Percentiles rank a stretch among this genome's conserved stretches.
These are phyloP conservation scores for Penicillium glabrum DNA, from an alignment of 2,329 filamentous ascomycete species.

Conservation along the genomic window DNA sequence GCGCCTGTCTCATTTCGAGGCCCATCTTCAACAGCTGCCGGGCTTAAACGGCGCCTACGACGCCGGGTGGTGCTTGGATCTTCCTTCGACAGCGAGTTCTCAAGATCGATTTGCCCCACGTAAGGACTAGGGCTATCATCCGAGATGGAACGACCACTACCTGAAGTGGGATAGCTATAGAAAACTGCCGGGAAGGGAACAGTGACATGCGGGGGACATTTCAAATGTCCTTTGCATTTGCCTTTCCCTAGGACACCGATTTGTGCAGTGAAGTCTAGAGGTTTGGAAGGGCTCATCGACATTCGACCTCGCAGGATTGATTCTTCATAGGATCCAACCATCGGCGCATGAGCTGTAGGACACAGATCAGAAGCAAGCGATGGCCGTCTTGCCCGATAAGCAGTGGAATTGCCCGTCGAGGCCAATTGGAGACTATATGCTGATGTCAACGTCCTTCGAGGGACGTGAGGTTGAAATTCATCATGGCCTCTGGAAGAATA, in stretches of 20 bases:
- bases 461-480: slow-evolving; percentile 65
- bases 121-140: slow-evolving; percentile 94
- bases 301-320: slow-evolving; percentile 92
- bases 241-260: slow-evolving; percentile 90
- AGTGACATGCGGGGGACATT: slow-evolving; percentile 86
- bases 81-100: slow-evolving; percentile 67
- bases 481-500: slow-evolving; percentile 57
- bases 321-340: slow-evolving; percentile 98
- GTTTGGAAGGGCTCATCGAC: slow-evolving; percentile 93
- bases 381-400: slow-evolving; percentile 56
- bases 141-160: slow-evolving; percentile 60
- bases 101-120: slow-evolving; percentile 87
- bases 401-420: slow-evolving; percentile 44
- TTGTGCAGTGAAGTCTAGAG: slow-evolving; percentile 88
- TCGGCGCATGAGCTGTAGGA: slow-evolving; percentile 82
- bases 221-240: slow-evolving; percentile 80
- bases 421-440: slow-evolving; percentile 51
- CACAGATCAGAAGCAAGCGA: slow-evolving; percentile 74
- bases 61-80: slow-evolving; percentile 38
- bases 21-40: slow-evolving; percentile 11
- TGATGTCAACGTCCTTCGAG: slow-evolving; percentile 71
- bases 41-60: slow-evolving; percentile 40
- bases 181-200: slow-evolving; percentile 93
- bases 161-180: slow-evolving; percentile 80
- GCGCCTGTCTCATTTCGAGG: slow-evolving; percentile 9